Evolutionary conservation across 1,139 yeast species (phyloP), one percentile per base, ranked within the genome.

Genomic region (Petasospora rhodanensis): DNA sequence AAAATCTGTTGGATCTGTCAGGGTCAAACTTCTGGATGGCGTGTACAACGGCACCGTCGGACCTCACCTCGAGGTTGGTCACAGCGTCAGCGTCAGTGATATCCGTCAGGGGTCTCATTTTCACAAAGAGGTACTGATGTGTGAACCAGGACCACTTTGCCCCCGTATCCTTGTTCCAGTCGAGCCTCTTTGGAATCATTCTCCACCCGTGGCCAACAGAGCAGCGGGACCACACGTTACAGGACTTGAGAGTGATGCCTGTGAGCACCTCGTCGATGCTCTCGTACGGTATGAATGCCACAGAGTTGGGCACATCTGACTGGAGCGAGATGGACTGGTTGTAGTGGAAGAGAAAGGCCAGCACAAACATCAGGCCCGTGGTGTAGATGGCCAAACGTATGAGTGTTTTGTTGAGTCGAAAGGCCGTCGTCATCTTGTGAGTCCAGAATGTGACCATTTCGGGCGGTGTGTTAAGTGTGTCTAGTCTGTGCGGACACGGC

Each of bases 1-100:
- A 34, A 30, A 29, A 38, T 12, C 36, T 29, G 29, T 38, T 32
- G 6, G 41, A 34, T 18, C 24, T 30, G 19, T 28, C 14, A 5
- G 37, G 39, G 18, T 38, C 41, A 14, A 34, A 38, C 26, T 17
- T 19, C 17, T 29, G 20, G 3, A 35, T n/a, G 18, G 26, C 31
- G 29, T 35, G 36, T 2, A 32, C 31, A 9, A 35, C 36, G 6
- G 34, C 12, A 13, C 39, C 39, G 27, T 31, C 34, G 4, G 29
- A 19, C 20, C 24, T 19, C 7, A 35, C 39, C 14, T 18, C 26
- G 5, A 35, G 24, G 5, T 26, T 29, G 1, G 39, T 30, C n/a
- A 35, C 34, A 4, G 39, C 35, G 17, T 26, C 28, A 6, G 5
- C 15, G 5, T 28, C 39, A 6, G 14, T 14, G 15, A 32, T 25